phyloP scores from a whole-genome alignment of 148 eudicot species.

The Dianthus caryophyllus region DNA sequence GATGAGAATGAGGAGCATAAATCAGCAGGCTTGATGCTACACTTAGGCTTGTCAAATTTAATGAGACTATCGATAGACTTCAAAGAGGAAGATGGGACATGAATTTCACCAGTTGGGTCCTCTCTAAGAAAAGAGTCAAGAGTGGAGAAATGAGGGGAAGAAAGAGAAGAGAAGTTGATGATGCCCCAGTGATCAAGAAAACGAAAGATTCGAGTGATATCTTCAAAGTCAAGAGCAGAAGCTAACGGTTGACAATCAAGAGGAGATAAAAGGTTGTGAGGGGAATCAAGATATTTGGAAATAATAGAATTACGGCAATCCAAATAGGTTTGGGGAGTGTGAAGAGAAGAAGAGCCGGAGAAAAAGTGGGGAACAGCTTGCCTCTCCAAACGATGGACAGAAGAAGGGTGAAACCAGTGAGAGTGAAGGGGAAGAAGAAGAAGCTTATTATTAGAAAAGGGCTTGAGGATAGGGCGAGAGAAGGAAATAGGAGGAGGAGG shows the following conservation, averaged over 20 bases:
- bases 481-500: constrained; percentile 66
- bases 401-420: constrained; percentile 75
- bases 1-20: constrained; percentile 46
- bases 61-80: constrained; percentile 88
- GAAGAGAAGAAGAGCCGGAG: constrained; percentile 70
- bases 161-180: constrained; percentile 66
- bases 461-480: constrained; percentile 61
- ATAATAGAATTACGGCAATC: constrained; percentile 67
- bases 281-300: constrained; percentile 73
- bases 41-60: constrained; percentile 78
- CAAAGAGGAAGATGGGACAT: constrained; percentile 72
- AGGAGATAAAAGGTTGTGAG: constrained; percentile 57
- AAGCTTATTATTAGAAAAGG: constrained; percentile 54
- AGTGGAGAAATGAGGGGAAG: constrained; percentile 37
- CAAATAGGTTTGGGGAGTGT: constrained; percentile 79
- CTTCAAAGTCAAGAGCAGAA: constrained; percentile 54
- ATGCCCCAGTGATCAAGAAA: constrained; percentile 98
- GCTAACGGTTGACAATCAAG: constrained; percentile 53
- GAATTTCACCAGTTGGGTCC: constrained; percentile 73
- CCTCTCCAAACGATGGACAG: constrained; percentile 80
- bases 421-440: constrained; percentile 12
- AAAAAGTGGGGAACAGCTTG: constrained; percentile 90
- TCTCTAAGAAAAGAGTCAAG: constrained; percentile 52
- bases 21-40: constrained; percentile 57
- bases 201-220: constrained; percentile 63